Base-by-base conservation (phyloP, 2,329 filamentous ascomycete species). In the Torrubiella hemipterigena region DNA sequence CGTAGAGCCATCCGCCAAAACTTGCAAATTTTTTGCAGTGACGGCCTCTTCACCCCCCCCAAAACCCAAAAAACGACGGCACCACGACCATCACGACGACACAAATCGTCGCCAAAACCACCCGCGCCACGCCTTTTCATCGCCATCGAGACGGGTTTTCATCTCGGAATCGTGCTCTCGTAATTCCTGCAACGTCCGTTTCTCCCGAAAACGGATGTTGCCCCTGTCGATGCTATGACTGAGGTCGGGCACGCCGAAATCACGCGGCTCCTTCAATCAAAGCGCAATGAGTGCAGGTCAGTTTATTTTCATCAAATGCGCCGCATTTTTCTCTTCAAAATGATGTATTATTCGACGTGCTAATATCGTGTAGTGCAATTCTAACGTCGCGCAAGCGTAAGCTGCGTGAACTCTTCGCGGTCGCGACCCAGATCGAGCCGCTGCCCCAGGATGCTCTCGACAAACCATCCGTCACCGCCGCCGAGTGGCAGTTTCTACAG, bases 331-430 rank as follows among this genome's bases (percentile, higher is more conserved):
- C 58, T 61, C 61, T 65, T 65, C 45, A 49, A 44, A 54, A 56
- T 44, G 53, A 61, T 69, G 42, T 51, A 33, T 45, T 47, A 58
- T 61, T 59, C 31, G 49, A 38, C 36, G 35, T 66, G 49, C 56
- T 73, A 40, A 72, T 51, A 24, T 16, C 39, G 39, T 44, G 37
- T 52, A 81, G 76, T 61, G 67, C 71, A 71, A 77, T 80, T 70
- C 73, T 81, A 67, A 71, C 69, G 59, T 84, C 81, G 69, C 81
- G 83, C 60, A 91, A 93, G 73, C 78, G 84, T 59, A 93, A 93
- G 69, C 71, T 94, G 55, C 79, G 80, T 56, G 81, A 91, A 64
- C 72, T 94, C 48, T 93, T 81, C 65, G 69, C 72, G 47, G 73
- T 82, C 69, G 78, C 82, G 65, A 81, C 80, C 56, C 74, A 77